These are phyloP conservation scores for Bassia scoparia DNA, from an alignment of 148 eudicot genomes.

Conservation along the genomic window DNA sequence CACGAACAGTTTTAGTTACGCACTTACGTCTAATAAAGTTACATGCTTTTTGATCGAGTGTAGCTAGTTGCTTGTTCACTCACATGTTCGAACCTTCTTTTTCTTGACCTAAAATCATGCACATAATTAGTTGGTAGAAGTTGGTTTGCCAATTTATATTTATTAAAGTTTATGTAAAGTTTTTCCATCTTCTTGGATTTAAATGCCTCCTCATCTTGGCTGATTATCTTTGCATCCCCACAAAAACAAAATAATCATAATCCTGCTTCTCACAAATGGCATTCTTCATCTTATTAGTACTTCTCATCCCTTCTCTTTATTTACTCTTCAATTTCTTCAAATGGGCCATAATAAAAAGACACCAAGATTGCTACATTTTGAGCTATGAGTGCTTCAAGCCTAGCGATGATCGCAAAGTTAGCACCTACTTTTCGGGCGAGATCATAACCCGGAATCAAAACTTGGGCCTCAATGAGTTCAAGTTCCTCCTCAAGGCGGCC, in stretches of 20 bases:
- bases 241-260: neutral
- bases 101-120: constrained; percentile 3
- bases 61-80: neutral
- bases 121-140: constrained; percentile 22
- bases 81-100: constrained; percentile 14
- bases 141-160: constrained; percentile 14
- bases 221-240: neutral
- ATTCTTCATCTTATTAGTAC: constrained; percentile 30
- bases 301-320: constrained; percentile 29
- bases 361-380: constrained; percentile 58
- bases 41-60: no score
- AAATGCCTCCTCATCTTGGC: constrained; percentile 9
- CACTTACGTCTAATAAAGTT: neutral
- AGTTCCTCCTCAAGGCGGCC: constrained; percentile 61
- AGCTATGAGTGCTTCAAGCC: constrained; percentile 68
- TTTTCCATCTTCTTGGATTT: constrained; percentile 1
- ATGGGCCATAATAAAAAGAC: constrained; percentile 20
- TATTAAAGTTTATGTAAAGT: neutral
- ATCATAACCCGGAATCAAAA: constrained; percentile 51
- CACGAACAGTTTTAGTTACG: neutral
- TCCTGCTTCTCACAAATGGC: constrained; percentile 20
- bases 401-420: constrained; percentile 45
- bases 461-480: constrained; percentile 64
- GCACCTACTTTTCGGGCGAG: constrained; percentile 52
- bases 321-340: constrained; percentile 33